Percentiles rank a stretch among this genome's conserved stretches.
Evolutionary conservation across 164 flowering plant genomes (phyloP).

Genomic region (Vitis rupestris): DNA sequence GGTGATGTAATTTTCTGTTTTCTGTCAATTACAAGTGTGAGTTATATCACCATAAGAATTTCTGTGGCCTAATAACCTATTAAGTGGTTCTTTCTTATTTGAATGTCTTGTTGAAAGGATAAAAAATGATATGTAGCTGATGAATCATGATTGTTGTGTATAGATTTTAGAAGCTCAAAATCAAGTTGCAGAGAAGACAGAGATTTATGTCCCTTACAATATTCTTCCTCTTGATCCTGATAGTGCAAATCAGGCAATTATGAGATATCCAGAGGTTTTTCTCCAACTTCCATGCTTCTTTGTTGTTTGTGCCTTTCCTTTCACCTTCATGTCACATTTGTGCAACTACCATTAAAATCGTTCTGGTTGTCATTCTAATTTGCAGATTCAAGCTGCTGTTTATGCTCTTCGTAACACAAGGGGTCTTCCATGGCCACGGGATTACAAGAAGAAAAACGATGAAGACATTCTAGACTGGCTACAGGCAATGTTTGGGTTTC

Average conservation of each 20-base stretch:
- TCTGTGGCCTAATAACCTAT: no score
- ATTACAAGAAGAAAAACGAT: constrained; percentile 70
- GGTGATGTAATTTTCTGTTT: no score
- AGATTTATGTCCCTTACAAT: constrained; percentile 87
- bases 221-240: constrained; percentile 99
- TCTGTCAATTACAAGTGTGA: no score
- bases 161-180: constrained; percentile 88
- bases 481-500: constrained; percentile 98
- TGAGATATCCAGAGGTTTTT: constrained; percentile 90
- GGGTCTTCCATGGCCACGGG: constrained; percentile 98
- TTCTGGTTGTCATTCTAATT: constrained; percentile 7
- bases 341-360: background rate
- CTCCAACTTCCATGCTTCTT: background rate
- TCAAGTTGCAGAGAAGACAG: constrained; percentile 87
- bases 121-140: no score
- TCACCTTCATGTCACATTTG: background rate
- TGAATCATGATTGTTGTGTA: background rate
- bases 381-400: constrained; percentile 92
- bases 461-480: constrained; percentile 99
- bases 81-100: no score
- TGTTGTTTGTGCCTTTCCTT: background rate
- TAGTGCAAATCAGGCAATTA: constrained; percentile 94
- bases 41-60: no score
- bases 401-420: constrained; percentile 93
- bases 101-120: no score